Percentiles rank a stretch among this genome's conserved stretches.
Conservation (phyloP, 495 filamentous ascomycete species). For the Xylaria castorea region DNA sequence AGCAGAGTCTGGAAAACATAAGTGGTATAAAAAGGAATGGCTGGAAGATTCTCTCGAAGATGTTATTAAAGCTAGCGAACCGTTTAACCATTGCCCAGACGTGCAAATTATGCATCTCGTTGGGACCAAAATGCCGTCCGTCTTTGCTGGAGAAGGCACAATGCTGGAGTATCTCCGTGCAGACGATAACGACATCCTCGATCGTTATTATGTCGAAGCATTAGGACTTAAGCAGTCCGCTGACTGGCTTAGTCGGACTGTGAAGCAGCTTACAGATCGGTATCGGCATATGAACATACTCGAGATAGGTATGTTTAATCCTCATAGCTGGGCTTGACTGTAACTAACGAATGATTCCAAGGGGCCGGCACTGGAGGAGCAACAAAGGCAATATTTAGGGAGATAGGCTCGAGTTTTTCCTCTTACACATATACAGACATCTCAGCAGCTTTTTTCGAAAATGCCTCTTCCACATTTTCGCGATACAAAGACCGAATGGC, state of each 20-base stretch:
- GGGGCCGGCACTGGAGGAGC: slow-evolving; percentile 52
- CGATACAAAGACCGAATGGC: slow-evolving; percentile 39
- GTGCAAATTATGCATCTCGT: slow-evolving; percentile 32
- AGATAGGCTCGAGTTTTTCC: slow-evolving; percentile 28
- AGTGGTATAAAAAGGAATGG: slow-evolving; percentile 38
- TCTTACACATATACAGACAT: slow-evolving; percentile 59
- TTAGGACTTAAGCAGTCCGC: slow-evolving; percentile 21
- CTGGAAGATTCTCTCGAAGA: slow-evolving; percentile 42
- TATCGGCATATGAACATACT: slow-evolving; percentile 44
- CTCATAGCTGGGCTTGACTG: slow-evolving; percentile 37
- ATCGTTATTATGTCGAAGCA: slow-evolving; percentile 42
- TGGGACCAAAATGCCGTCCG: slow-evolving; percentile 42
- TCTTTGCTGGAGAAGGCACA: slow-evolving; percentile 42
- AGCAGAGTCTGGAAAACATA: slow-evolving; percentile 24
- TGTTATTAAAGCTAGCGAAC: slow-evolving; percentile 27
- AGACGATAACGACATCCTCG: slow-evolving; percentile 44
- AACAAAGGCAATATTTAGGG: slow-evolving; percentile 42
- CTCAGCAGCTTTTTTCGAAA: slow-evolving; percentile 50
- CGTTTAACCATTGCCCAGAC: slow-evolving; percentile 27
- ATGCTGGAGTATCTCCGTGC: slow-evolving; percentile 47
- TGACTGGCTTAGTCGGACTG: slow-evolving; percentile 16
- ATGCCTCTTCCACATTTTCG: slow-evolving; percentile 45
- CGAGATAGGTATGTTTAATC: slow-evolving; percentile 32
- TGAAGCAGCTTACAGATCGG: slow-evolving; percentile 47
- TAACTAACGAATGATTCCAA: slow-evolving; percentile 42